Evolutionary conservation across 2,329 filamentous ascomycete species (phyloP), one percentile per base, ranked within the genome.

Genomic region (Colletotrichum sojae): DNA sequence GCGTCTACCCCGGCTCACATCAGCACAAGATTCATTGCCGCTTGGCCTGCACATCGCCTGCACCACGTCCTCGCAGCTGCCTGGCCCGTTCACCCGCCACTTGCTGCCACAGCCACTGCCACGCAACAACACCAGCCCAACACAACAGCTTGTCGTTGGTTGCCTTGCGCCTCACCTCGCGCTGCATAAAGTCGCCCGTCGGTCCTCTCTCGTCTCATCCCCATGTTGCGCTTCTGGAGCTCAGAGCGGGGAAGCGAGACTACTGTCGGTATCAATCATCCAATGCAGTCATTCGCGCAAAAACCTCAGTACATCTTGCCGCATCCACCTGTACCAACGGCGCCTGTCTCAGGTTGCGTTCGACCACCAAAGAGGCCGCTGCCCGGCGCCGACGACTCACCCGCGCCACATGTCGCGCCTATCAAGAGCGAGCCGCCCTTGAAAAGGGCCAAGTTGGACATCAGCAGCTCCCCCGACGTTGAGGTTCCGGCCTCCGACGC

Each of bases 221-320:
- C 73, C 83, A 90, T 90, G 88, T 90, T 90, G 80, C 84, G 86
- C 74, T 88, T 90, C 76, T 90, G 88, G 86, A 82, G 83, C 76
- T 84, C 85, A 75, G 88, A 89, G 72, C 84, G 84, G 84, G 86
- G 84, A 84, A 86, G 83, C 81, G 86, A 89, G 66, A 84, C 83
- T 79, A 79, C 82, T 72, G 77, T 83, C 75, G 79, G 83, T 73
- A 77, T 79, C 73, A 80, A 80, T 71, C 77, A 81, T 73, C 81
- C 82, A 72, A 84, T 82, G 75, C 75, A 78, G 67, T 73, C 77
- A 70, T 78, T 76, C 71, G 73, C 73, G 62, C 75, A 75, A 75
- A 75, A 75, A 52, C 78, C 73, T 75, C 80, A 74, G 68, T 75
- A 73, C 75, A 77, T 75, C 73, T 78, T 75, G 73, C 66, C 66